These are phyloP conservation scores for Cyberlindnera mycetangii DNA, from an alignment of 805 yeast species.

Conservation along the genomic window DNA sequence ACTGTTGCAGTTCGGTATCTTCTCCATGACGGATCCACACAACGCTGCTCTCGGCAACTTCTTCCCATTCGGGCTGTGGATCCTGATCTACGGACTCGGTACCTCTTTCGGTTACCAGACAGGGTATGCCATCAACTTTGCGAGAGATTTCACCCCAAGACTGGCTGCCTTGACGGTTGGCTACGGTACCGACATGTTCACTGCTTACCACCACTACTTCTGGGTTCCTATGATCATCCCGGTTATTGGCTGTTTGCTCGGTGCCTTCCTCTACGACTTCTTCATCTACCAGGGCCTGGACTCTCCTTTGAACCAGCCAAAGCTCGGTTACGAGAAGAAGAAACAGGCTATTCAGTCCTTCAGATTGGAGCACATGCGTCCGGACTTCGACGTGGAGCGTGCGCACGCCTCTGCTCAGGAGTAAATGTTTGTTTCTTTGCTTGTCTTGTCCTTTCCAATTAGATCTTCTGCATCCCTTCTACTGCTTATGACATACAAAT, in stretches of 20 bases:
- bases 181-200: conserved; percentile 40
- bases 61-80: conserved; percentile 46
- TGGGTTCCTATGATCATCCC: conserved; percentile 57
- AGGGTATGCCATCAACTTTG: conserved; percentile 53
- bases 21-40: conserved; percentile 50
- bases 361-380: conserved; percentile 23
- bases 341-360: conserved; percentile 20
- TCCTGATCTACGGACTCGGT: conserved; percentile 44
- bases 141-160: conserved; percentile 56
- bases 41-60: conserved; percentile 43
- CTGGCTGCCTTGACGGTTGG: conserved; percentile 47
- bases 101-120: conserved; percentile 49
- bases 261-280: conserved; percentile 50
- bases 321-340: conserved; percentile 23
- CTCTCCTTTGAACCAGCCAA: conserved; percentile 48
- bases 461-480: neutral
- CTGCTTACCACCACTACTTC: conserved; percentile 40
- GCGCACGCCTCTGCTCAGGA: conserved; percentile 1
- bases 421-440: neutral
- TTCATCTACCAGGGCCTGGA: conserved; percentile 50
- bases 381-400: conserved; percentile 20
- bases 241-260: conserved; percentile 42
- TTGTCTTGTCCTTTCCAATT: neutral
- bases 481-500: neutral
- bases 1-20: conserved; percentile 43